Base-by-base conservation (phyloP, 345 rosid genomes). In the Firmiana major region DNA sequence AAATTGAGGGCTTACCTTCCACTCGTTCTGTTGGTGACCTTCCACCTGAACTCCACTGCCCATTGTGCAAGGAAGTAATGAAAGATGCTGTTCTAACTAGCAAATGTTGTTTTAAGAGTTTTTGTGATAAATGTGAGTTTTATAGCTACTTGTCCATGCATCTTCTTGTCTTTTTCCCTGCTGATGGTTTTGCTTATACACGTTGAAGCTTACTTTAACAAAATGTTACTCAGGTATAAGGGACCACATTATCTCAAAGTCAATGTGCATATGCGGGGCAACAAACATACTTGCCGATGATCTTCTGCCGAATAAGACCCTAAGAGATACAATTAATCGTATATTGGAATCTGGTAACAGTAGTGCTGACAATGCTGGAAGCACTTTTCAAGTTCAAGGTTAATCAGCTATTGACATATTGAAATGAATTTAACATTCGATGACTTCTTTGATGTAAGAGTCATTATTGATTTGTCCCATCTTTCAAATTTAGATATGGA, bases 41-140 rank as follows among this genome's bases (percentile, higher is more conserved):
- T 83, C 98, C 99, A 1, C 97, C 97, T 43, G 99, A 97, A 83
- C 89, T 97, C 75, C 94, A 89, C 77, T 97, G 99, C 68, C 98
- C 97, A 6, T 79, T 97, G 81, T 97, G 99, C 90, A 97, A 88
- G 83, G 90, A 89, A 84, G 97, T 96, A 42, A 92, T 96, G 97
- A 90, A 86, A 83, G 92, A 94, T 86, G 99, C 98, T 75, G 97
- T 91, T 1, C 84, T 96, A 80, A 94, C 97, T 6, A 96, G 98
- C 93, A 93, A 89, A 83, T 94, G 98, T 73, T 96, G 98, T 86
- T 94, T 87, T 79, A 84, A 77, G 54, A 94, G 99, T 76, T 96
- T 91, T 74, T 92, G 97, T 75, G 94, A 96, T 77, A 88, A 89
- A 79, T 93, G 98, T 92, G 84, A 84, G 89, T 79, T 63, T 10